Evolutionary conservation across 2,329 filamentous ascomycete genomes (phyloP), one percentile per base, ranked within the genome.

Genomic region (Penicillium sp.): DNA sequence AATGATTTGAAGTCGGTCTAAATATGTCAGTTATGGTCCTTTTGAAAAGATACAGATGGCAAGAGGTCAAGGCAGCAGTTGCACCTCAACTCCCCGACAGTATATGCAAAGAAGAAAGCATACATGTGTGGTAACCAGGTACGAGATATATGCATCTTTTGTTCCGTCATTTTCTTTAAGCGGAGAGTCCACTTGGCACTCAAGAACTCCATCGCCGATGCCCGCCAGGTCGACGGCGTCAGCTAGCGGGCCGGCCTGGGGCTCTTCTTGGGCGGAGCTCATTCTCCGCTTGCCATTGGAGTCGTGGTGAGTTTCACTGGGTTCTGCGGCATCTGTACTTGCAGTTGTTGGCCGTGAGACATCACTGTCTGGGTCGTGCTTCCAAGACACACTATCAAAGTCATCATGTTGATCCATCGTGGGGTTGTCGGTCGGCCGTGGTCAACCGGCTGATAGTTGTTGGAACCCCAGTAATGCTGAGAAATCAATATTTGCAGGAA

Each of bases 131-230:
- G 90, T 94, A 64, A 99, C 90, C 50, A 95, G 82, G 74, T 99
- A 99, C 12, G 94, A 97, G 58, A 97, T 89, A 78, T 96, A 99
- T 54, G 91, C 89, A 77, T 97, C 94, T 76, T 97, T 97, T 58
- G 93, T 95, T 48, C 94, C 93, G 70, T 97, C 91, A 70, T 93
- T 94, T 80, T 97, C 94, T 77, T 97, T 97, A 75, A 93, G 84
- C 21, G 94, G 92, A 58, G 88, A 85, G 54, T 86, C 86, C 19
- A 99, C 93, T 19, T 81, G 86, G 73, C 93, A 97, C 71, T 96
- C 89, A 43, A 99, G 83, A 56, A 85, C 83, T 65, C 95, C 93
- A 64, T 86, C 82, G 38, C 82, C 83, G 60, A 88, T 88, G 54
- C 89, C 80, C 46, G 86, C 86, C 51, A 86, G 77, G 69, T 89